phyloP scores from a whole-genome alignment of 108 stramenopile genomes.

The Fragilaria crotonensis region DNA sequence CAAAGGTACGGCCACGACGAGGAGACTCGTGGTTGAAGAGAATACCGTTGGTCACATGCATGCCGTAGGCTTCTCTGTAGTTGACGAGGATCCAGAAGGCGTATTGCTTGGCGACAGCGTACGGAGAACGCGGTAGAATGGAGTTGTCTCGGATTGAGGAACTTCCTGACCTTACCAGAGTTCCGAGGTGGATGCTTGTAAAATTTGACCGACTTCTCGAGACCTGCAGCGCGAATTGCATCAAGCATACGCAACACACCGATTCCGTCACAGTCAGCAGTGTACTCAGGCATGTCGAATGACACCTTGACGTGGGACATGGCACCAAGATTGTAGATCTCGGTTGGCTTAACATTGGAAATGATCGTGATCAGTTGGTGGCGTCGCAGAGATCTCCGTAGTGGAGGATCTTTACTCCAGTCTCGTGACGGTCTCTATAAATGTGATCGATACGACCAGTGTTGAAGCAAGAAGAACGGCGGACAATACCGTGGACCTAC shows the following conservation, averaged over 20 bases:
- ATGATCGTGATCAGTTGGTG: constrained; percentile 93
- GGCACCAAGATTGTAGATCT: constrained; percentile 99
- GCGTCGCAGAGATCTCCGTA: constrained; percentile 99
- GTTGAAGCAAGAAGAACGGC: constrained; percentile 98
- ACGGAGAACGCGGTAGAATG: constrained; percentile 99
- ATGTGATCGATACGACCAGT: constrained; percentile 98
- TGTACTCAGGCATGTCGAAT: constrained; percentile 99
- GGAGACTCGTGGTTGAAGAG: constrained; percentile 99
- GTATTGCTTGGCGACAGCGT: constrained; percentile 97
- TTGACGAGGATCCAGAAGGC: constrained; percentile 98
- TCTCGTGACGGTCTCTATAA: constrained; percentile 94
- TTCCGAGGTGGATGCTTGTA: constrained; percentile 98
- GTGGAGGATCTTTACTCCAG: constrained; percentile 92
- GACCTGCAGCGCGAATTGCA: constrained; percentile 90
- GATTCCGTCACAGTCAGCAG: constrained; percentile 96
- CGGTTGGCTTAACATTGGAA: constrained; percentile 78
- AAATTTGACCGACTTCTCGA: constrained; percentile 78
- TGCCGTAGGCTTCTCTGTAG: constrained; percentile 99
- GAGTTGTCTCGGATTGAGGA: constrained; percentile 97
- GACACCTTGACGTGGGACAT: constrained; percentile 99
- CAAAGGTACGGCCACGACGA: constrained; percentile 97
- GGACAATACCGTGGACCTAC: constrained; percentile 96
- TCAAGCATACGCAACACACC: constrained; percentile 98
- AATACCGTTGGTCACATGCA: constrained; percentile 96
- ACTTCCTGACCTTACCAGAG: constrained; percentile 98